These are phyloP conservation scores for Saccharomyces hybrid DNA, from an alignment of 1,139 yeast genomes.

Conservation along the genomic window DNA sequence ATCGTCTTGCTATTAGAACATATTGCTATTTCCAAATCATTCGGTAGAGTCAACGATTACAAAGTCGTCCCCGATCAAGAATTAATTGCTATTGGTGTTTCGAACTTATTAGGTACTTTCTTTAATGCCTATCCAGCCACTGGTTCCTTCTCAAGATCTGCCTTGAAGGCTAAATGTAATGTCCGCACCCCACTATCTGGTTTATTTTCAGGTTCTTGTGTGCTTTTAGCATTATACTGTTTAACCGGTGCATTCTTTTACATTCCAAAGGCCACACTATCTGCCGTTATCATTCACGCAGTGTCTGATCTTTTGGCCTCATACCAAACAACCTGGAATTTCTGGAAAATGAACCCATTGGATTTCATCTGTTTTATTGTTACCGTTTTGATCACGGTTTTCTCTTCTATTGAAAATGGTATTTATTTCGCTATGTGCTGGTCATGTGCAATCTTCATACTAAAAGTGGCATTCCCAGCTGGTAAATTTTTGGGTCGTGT, in stretches of 20 bases:
- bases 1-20: conserved; percentile 82
- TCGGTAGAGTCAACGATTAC: conserved; percentile 87
- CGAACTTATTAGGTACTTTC: conserved; percentile 83
- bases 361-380: conserved; percentile 71
- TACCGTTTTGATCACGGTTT: conserved; percentile 73
- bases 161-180: conserved; percentile 90
- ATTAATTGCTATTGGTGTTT: conserved; percentile 86
- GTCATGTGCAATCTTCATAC: conserved; percentile 64
- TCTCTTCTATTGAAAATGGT: conserved; percentile 78
- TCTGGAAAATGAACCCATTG: conserved; percentile 70
- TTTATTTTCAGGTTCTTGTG: conserved; percentile 82
- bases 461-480: conserved; percentile 70
- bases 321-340: conserved; percentile 61
- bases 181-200: conserved; percentile 94
- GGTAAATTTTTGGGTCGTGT: conserved; percentile 81
- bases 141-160: conserved; percentile 92
- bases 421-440: conserved; percentile 86
- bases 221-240: conserved; percentile 74
- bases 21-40: conserved; percentile 87
- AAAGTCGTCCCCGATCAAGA: conserved; percentile 91
- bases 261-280: conserved; percentile 82
- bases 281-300: conserved; percentile 91
- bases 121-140: conserved; percentile 94
- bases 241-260: conserved; percentile 77
- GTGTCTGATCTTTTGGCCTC: conserved; percentile 79